Evolutionary conservation across 192 early-diverging fungal species (phyloP).

Genomic region (Diversispora epigaea): DNA sequence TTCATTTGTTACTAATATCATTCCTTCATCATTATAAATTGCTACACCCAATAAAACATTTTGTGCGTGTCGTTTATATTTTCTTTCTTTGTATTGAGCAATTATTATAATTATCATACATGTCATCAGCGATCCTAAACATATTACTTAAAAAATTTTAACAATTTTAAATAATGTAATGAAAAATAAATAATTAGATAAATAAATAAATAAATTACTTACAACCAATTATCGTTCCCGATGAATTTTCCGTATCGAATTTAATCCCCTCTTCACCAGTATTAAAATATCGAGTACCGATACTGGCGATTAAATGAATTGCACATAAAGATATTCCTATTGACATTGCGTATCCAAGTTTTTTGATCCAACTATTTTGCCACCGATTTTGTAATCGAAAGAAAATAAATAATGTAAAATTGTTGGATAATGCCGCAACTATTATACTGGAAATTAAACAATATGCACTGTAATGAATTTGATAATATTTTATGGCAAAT

Average conservation of each 20-base stretch:
- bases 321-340: conserved; percentile 48
- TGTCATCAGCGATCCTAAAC: background rate
- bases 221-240: background rate
- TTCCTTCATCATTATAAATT: conserved; percentile 36
- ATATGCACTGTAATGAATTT: conserved; percentile 25
- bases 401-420: conserved; percentile 47
- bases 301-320: conserved; percentile 43
- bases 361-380: conserved; percentile 46
- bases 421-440: conserved; percentile 43
- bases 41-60: conserved; percentile 37
- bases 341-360: conserved; percentile 44
- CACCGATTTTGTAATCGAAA: conserved; percentile 49
- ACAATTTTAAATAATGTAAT: too few species aligned
- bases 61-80: conserved; percentile 1
- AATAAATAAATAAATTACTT: background rate
- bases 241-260: background rate
- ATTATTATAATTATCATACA: conserved; percentile 26
- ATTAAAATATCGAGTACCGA: conserved; percentile 40
- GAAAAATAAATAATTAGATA: too few species aligned
- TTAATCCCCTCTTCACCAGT: background rate
- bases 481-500: conserved; percentile 42
- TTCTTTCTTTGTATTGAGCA: background rate
- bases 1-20: conserved; percentile 40
- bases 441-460: conserved; percentile 40
- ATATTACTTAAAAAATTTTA: too few species aligned